phyloP scores from a whole-genome alignment of 208 protist genomes.

The Herpetomonas tarakana region DNA sequence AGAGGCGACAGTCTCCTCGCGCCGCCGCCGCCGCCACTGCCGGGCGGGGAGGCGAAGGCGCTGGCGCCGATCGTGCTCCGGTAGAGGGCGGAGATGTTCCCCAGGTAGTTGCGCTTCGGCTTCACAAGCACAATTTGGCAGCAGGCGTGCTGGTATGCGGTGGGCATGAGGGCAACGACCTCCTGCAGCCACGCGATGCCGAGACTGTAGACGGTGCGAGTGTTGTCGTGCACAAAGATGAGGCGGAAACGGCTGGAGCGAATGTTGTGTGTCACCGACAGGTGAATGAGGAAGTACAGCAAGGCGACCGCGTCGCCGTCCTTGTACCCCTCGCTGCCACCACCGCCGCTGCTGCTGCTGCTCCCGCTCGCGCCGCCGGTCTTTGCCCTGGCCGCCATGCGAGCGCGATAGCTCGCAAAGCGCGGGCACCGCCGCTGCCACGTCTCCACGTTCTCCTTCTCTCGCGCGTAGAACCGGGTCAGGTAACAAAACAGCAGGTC shows the following conservation, averaged over 20 bases:
- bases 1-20: no score
- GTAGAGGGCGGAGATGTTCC: background rate
- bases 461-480: conserved; percentile 13
- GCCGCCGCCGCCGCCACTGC: background rate
- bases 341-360: background rate
- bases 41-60: background rate
- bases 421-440: conserved; percentile 17
- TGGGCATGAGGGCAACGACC: conserved; percentile 14
- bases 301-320: conserved; percentile 31
- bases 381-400: background rate
- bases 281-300: conserved; percentile 31
- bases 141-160: conserved; percentile 11
- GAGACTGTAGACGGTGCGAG: conserved; percentile 3
- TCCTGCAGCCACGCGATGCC: conserved; percentile 13
- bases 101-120: background rate
- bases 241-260: conserved; percentile 25
- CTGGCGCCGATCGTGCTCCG: background rate
- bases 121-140: conserved; percentile 16
- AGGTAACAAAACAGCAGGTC: conserved; percentile 37
- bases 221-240: conserved; percentile 27
- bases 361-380: background rate
- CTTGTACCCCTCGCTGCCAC: conserved; percentile 3
- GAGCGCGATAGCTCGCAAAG: conserved; percentile 14
- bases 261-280: conserved; percentile 28
- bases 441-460: background rate